phyloP scores from a whole-genome alignment of 768 basidiomycete species.

The Trametes coccinea region DNA sequence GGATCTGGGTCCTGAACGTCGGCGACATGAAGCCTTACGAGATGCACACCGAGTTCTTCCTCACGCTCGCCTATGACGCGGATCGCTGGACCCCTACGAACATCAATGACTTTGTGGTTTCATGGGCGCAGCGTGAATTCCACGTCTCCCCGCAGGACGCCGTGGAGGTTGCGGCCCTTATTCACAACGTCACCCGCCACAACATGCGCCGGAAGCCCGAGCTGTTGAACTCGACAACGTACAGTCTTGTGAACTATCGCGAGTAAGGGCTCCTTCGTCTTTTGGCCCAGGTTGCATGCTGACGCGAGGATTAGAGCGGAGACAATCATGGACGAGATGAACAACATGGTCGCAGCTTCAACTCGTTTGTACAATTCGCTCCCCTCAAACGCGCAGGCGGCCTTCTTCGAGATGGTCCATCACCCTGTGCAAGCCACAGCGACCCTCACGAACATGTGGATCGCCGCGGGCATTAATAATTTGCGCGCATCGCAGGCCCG shows the following conservation, averaged over 20 bases:
- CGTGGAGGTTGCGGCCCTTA: conserved; percentile 47
- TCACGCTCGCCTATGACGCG: conserved; percentile 61
- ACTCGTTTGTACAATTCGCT: conserved; percentile 56
- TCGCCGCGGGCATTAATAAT: conserved; percentile 62
- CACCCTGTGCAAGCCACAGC: conserved; percentile 61
- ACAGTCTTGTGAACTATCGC: conserved; percentile 63
- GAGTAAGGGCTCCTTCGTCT: conserved; percentile 47
- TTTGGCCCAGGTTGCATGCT: not conserved
- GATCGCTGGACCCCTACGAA: conserved; percentile 57
- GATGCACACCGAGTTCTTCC: conserved; percentile 68
- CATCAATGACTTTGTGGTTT: conserved; percentile 49
- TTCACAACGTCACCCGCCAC: conserved; percentile 56
- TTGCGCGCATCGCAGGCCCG: conserved; percentile 64
- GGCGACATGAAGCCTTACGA: conserved; percentile 78
- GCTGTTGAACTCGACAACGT: conserved; percentile 60
- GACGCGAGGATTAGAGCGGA: conserved; percentile 34
- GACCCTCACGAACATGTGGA: conserved; percentile 58
- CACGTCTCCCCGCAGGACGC: conserved; percentile 44
- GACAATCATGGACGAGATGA: conserved; percentile 51
- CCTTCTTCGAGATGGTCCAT: conserved; percentile 72
- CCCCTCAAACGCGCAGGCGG: conserved; percentile 46
- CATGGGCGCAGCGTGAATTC: conserved; percentile 70
- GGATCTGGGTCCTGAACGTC: conserved; percentile 73
- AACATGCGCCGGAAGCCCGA: conserved; percentile 68
- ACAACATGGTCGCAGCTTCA: conserved; percentile 48